phyloP scores from a whole-genome alignment of 2,329 filamentous ascomycete genomes.

The Remersonia thermophila region DNA sequence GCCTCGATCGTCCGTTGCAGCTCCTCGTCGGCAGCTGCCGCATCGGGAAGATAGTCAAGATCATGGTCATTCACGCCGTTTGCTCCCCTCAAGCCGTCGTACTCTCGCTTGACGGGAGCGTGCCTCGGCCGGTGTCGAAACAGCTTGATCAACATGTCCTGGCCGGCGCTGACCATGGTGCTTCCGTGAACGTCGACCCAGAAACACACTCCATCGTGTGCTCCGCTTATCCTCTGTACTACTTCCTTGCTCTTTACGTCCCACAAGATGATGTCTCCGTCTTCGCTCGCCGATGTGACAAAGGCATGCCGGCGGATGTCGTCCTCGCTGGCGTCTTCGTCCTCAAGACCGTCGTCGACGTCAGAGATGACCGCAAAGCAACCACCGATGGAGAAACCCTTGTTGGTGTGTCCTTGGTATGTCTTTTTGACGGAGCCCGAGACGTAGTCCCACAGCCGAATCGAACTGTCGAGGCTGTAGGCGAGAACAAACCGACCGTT shows the following conservation, averaged over 20 bases:
- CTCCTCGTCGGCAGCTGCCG: conserved; percentile 40
- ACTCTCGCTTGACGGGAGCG: conserved; percentile 1
- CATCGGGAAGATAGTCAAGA: conserved; percentile 11
- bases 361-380: conserved; percentile 54
- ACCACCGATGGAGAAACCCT: conserved; percentile 71
- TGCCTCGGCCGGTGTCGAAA: conserved; percentile 25
- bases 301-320: conserved; percentile 33
- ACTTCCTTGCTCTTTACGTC: conserved; percentile 78
- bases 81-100: conserved; percentile 2
- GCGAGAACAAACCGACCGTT: conserved; percentile 90
- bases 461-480: conserved; percentile 78
- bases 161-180: conserved; percentile 44
- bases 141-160: conserved; percentile 39
- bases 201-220: conserved; percentile 47
- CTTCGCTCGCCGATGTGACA: conserved; percentile 74
- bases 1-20: conserved; percentile 32
- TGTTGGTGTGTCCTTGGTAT: conserved; percentile 84
- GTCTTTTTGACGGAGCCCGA: conserved; percentile 88
- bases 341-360: conserved; percentile 11
- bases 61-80: conserved; percentile 14
- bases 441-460: conserved; percentile 92
- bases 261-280: conserved; percentile 78
- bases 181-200: conserved; percentile 50
- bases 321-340: conserved; percentile 15
- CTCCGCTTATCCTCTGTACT: conserved; percentile 50